Conservation (phyloP, 2,329 filamentous ascomycete species). For the Trichoderma hamatum region DNA sequence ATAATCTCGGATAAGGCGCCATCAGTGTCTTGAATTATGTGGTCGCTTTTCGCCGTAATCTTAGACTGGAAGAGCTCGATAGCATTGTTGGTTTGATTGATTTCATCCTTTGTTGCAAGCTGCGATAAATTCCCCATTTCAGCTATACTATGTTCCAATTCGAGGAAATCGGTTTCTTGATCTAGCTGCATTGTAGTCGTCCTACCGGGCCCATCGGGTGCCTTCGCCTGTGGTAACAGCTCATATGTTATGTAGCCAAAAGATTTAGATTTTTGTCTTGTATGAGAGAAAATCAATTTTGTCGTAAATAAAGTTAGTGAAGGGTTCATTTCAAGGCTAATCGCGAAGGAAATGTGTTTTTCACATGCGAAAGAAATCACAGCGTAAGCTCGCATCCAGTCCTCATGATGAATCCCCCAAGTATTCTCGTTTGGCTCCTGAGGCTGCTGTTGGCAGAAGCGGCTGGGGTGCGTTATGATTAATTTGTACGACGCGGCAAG, state of each 20-base stretch:
- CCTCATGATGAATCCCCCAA: background rate
- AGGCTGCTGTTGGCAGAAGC: background rate
- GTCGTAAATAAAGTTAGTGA: no score
- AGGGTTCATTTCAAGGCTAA: no score
- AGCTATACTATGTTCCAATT: background rate
- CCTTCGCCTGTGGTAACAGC: background rate
- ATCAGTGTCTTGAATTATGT: background rate
- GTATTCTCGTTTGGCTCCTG: background rate
- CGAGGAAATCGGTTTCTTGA: background rate
- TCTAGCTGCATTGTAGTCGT: no score
- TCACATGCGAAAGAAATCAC: background rate
- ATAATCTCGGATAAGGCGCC: background rate
- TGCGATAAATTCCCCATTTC: background rate
- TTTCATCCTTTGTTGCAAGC: background rate
- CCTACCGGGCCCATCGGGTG: background rate
- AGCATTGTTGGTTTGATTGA: background rate
- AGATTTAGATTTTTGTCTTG: background rate
- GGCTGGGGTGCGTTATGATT: background rate
- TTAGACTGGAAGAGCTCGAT: background rate
- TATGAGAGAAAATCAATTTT: background rate
- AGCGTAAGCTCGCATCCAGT: background rate
- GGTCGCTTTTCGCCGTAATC: background rate
- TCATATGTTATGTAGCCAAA: background rate
- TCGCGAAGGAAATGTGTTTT: background rate
- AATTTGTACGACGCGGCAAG: background rate